Evolutionary conservation across 805 yeast species (phyloP).

Genomic region (Starmera caribaea): DNA sequence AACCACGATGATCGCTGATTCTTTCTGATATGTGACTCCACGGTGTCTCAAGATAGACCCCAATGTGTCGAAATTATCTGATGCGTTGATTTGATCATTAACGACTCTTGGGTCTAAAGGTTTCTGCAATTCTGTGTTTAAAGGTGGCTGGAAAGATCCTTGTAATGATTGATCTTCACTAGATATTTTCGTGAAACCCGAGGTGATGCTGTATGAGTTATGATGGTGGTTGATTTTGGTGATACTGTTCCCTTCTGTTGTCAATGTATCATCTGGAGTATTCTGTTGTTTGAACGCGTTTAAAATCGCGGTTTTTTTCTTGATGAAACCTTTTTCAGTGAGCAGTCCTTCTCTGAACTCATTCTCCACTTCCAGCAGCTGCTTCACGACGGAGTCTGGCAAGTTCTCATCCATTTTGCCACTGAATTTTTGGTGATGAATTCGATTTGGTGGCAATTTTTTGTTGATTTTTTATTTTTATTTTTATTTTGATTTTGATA

Average conservation of each 20-base stretch:
- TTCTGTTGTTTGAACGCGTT: too few species aligned
- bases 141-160: slow-evolving; percentile 22
- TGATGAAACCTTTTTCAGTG: slow-evolving; percentile 64
- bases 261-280: too few species aligned
- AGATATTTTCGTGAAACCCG: slow-evolving; percentile 18
- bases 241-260: not conserved
- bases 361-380: slow-evolving; percentile 31
- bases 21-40: slow-evolving; percentile 54
- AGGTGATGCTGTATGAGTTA: slow-evolving; percentile 16
- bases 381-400: slow-evolving; percentile 7
- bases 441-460: too few species aligned
- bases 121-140: slow-evolving; percentile 13
- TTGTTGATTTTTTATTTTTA: too few species aligned
- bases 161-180: slow-evolving; percentile 19
- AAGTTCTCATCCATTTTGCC: slow-evolving; percentile 5
- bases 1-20: slow-evolving; percentile 60
- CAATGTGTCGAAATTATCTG: slow-evolving; percentile 47
- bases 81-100: slow-evolving; percentile 23
- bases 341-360: slow-evolving; percentile 62
- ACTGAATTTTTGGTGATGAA: too few species aligned
- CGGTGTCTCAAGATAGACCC: slow-evolving; percentile 67
- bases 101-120: slow-evolving; percentile 56
- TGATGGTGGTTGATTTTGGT: slow-evolving; percentile 6
- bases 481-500: too few species aligned
- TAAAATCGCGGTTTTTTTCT: slow-evolving; percentile 33